phyloP scores from a whole-genome alignment of 78 protist species.

The Dictyostelium brefeldianum region DNA sequence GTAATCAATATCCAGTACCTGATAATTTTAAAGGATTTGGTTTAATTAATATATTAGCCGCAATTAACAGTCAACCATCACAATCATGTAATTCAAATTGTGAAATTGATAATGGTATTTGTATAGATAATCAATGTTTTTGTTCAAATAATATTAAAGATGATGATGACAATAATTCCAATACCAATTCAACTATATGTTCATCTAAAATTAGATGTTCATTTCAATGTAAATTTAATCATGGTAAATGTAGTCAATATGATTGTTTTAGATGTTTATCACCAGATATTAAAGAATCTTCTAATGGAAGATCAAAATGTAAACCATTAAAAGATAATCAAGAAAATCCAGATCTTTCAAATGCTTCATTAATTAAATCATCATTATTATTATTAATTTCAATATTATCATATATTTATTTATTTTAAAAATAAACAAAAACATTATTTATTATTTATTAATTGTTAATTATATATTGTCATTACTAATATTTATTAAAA shows the following conservation, averaged over 20 bases:
- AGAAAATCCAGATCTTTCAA: not conserved
- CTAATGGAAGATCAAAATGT: not conserved
- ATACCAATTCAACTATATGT: not conserved
- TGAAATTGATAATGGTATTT: not conserved
- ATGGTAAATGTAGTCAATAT: conserved; percentile 55
- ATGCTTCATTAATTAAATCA: not conserved
- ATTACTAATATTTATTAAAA: not conserved
- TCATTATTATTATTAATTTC: not conserved
- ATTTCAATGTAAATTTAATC: conserved; percentile 31
- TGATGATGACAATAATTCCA: not conserved
- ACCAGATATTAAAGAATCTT: not conserved
- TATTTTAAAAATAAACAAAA: not conserved
- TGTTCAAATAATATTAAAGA: conserved; percentile 1
- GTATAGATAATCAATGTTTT: not conserved
- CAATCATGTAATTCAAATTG: not conserved
- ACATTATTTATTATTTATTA: not conserved
- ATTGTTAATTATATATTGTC: not conserved
- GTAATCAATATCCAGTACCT: not conserved
- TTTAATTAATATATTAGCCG: not conserved
- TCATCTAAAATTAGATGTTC: conserved; percentile 7
- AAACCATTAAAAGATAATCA: not conserved
- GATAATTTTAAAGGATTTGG: conserved; percentile 72
- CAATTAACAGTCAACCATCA: conserved; percentile 29
- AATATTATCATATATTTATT: not conserved
- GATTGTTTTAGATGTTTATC: conserved; percentile 43